Percentiles rank a stretch among this genome's conserved stretches.
Evolutionary conservation across 2,329 filamentous ascomycete species (phyloP).

Genomic region (Helotiales sp.): DNA sequence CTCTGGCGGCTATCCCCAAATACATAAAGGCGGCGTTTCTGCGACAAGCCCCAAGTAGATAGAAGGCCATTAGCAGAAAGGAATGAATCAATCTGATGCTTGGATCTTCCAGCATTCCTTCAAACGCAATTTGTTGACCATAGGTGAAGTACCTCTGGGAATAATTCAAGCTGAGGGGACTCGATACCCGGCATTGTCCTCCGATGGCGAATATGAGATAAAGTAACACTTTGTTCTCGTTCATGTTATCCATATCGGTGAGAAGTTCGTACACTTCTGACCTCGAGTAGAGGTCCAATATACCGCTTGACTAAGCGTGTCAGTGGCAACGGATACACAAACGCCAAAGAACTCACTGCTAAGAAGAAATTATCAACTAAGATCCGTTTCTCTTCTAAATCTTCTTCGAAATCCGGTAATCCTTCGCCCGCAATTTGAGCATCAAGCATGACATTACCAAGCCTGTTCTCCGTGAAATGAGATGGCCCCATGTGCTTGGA

Average conservation of each 20-base stretch:
- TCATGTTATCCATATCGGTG: background rate
- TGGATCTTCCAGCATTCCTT: constrained; percentile 45
- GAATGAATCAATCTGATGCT: constrained; percentile 44
- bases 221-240: background rate
- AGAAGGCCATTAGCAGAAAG: constrained; percentile 46
- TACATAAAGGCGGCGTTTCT: constrained; percentile 48
- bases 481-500: constrained; percentile 11
- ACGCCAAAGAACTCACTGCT: background rate
- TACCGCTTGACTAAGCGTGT: background rate
- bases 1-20: constrained; percentile 46
- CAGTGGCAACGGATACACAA: background rate
- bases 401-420: constrained; percentile 1
- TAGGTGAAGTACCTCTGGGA: constrained; percentile 3
- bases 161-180: background rate
- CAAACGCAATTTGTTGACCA: constrained; percentile 8
- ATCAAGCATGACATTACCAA: constrained; percentile 13
- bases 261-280: background rate
- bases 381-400: background rate
- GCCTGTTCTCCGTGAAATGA: constrained; percentile 10
- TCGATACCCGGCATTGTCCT: constrained; percentile 1
- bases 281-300: constrained; percentile 6
- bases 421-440: constrained; percentile 1
- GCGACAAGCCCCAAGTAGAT: constrained; percentile 45
- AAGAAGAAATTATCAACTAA: constrained; percentile 14
- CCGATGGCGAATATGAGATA: constrained; percentile 6